Evolutionary conservation across 2,329 filamentous ascomycete species (phyloP).

Genomic region (Penicillium sp.): DNA sequence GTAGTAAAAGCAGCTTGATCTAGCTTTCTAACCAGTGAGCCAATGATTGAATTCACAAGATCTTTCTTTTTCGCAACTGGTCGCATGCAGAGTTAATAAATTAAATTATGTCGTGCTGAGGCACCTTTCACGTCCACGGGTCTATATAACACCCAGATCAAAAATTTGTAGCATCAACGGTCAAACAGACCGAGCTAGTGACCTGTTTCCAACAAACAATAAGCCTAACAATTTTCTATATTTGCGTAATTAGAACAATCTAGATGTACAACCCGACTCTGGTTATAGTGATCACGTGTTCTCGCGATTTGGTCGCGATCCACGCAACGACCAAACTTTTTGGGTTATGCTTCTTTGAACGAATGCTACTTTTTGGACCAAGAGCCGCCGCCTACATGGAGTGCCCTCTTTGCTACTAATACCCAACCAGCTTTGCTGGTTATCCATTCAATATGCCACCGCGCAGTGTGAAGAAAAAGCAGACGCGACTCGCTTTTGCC

Average conservation of each 20-base stretch:
- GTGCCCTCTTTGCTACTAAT: not conserved
- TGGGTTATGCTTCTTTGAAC: not conserved
- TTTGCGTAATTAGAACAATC: not conserved
- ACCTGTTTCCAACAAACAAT: not conserved
- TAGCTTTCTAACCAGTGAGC: too few species aligned
- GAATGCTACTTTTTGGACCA: not conserved
- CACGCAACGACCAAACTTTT: not conserved
- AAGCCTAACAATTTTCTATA: too few species aligned
- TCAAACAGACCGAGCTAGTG: too few species aligned
- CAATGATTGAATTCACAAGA: too few species aligned
- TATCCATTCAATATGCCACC: slow-evolving; percentile 27
- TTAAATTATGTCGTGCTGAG: too few species aligned
- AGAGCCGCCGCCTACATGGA: not conserved
- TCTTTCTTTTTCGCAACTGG: too few species aligned
- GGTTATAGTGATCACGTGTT: slow-evolving; percentile 20
- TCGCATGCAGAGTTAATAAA: too few species aligned
- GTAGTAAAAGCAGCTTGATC: too few species aligned
- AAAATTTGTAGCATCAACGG: too few species aligned
- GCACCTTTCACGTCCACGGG: too few species aligned
- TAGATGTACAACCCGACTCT: too few species aligned
- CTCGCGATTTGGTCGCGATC: slow-evolving; percentile 16
- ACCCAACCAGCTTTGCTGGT: not conserved
- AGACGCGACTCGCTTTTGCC: slow-evolving; percentile 47
- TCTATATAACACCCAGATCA: too few species aligned
- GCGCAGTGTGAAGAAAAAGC: slow-evolving; percentile 37